Conservation (phyloP, 495 filamentous ascomycete genomes). For the Lasiosphaeria ovina region DNA sequence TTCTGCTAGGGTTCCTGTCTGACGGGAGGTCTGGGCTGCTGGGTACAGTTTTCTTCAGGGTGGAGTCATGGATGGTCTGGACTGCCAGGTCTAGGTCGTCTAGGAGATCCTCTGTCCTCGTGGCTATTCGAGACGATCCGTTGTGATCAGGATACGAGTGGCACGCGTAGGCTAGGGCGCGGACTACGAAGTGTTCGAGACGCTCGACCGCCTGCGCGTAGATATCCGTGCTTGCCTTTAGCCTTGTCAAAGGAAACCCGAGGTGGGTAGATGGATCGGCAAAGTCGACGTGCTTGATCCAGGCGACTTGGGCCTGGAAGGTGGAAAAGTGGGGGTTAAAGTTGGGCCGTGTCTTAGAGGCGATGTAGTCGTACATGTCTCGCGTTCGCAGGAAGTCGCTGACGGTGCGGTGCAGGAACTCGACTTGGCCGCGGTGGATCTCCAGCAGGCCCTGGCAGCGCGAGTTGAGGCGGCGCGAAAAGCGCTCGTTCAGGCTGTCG, state of each 20-base stretch:
- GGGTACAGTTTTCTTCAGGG: no score
- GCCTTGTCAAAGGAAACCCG: neutral
- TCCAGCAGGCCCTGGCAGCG: conserved; percentile 20
- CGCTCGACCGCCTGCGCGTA: neutral
- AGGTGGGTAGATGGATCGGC: neutral
- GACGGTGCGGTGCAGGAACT: conserved; percentile 24
- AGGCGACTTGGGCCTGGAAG: neutral
- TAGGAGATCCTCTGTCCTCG: no score
- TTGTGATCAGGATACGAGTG: no score
- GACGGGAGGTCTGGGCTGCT: no score
- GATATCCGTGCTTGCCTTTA: neutral
- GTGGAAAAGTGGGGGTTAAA: conserved; percentile 3
- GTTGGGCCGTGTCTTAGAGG: neutral
- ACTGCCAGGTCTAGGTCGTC: no score
- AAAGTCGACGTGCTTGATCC: conserved; percentile 4
- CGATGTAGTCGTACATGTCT: conserved; percentile 10
- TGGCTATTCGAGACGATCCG: no score
- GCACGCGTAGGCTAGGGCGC: no score
- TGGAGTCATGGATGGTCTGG: no score
- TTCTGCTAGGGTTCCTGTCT: no score
- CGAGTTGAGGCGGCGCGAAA: conserved; percentile 14
- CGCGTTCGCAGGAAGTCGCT: conserved; percentile 17
- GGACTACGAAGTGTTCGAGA: no score
- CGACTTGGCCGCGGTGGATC: conserved; percentile 1
- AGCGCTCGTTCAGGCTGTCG: neutral